Conservation (phyloP, 2,329 filamentous ascomycete species). For the Cercospora zeina region DNA sequence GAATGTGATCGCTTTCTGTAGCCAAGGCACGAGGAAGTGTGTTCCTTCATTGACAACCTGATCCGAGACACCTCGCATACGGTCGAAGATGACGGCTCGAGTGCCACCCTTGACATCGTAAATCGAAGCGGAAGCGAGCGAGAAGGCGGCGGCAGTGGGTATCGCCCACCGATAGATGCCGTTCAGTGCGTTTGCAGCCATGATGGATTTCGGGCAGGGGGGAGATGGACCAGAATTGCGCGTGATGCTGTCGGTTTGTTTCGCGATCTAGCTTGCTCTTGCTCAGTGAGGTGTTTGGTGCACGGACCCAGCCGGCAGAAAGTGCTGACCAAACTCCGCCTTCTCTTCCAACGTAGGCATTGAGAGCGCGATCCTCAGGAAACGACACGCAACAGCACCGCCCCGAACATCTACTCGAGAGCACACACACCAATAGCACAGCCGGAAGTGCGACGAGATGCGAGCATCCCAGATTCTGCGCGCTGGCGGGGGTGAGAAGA, state of each 20-base stretch:
- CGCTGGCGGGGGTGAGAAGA: slow-evolving; percentile 44
- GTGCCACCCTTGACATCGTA: slow-evolving; percentile 97
- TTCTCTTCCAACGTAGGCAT: slow-evolving; percentile 9
- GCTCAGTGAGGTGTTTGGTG: background rate
- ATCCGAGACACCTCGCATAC: slow-evolving; percentile 88
- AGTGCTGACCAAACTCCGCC: slow-evolving; percentile 10
- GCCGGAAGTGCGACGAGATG: slow-evolving; percentile 38
- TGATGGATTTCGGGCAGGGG: slow-evolving; percentile 20
- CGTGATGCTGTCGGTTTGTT: background rate
- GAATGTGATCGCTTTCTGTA: slow-evolving; percentile 91
- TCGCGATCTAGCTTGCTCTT: slow-evolving; percentile 5
- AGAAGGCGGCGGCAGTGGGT: slow-evolving; percentile 68
- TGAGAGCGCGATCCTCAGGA: background rate
- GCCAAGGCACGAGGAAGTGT: slow-evolving; percentile 93
- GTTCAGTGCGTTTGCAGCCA: slow-evolving; percentile 55
- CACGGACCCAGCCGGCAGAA: slow-evolving; percentile 3
- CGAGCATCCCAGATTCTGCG: slow-evolving; percentile 40
- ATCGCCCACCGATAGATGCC: slow-evolving; percentile 68
- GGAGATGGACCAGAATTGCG: background rate
- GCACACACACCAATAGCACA: slow-evolving; percentile 11
- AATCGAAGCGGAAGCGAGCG: slow-evolving; percentile 73
- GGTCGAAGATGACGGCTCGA: slow-evolving; percentile 96
- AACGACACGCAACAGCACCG: slow-evolving; percentile 4
- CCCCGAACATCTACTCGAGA: background rate
- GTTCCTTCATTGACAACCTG: slow-evolving; percentile 92